These are phyloP conservation scores for Solanum pennellii DNA, from an alignment of 257 asterid genomes.

Conservation along the genomic window DNA sequence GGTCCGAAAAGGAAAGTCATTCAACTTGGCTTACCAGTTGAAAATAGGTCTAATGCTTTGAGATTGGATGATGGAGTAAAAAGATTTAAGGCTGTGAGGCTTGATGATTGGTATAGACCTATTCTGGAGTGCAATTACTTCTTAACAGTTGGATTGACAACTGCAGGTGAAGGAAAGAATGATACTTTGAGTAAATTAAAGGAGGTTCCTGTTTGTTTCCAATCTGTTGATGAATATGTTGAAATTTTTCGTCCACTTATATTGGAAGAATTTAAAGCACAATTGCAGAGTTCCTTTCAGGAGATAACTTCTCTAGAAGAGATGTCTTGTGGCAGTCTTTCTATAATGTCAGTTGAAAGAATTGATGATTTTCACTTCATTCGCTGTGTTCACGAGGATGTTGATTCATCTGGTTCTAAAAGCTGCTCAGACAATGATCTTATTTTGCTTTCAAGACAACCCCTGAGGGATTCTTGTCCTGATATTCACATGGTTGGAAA, in stretches of 20 bases:
- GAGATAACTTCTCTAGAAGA: conserved; percentile 66
- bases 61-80: conserved; percentile 42
- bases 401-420: conserved; percentile 38
- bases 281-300: conserved; percentile 72
- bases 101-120: conserved; percentile 87
- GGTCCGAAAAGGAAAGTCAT: conserved; percentile 81
- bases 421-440: conserved; percentile 79
- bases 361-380: conserved; percentile 84
- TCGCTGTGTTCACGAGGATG: conserved; percentile 78
- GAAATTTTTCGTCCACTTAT: conserved; percentile 83
- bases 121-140: conserved; percentile 76
- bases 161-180: conserved; percentile 33
- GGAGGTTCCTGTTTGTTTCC: conserved; percentile 79
- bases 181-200: conserved; percentile 47
- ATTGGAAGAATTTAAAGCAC: conserved; percentile 94
- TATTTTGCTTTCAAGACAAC: conserved; percentile 69
- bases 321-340: conserved; percentile 57
- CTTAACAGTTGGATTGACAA: conserved; percentile 62
- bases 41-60: conserved; percentile 38
- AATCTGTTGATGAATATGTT: conserved; percentile 72
- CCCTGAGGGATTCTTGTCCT: conserved; percentile 33
- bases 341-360: conserved; percentile 87
- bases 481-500: conserved; percentile 84
- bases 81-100: conserved; percentile 76
- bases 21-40: conserved; percentile 56